Conservation (phyloP, 2,329 filamentous ascomycete species). For the Shiraia bambusicola region DNA sequence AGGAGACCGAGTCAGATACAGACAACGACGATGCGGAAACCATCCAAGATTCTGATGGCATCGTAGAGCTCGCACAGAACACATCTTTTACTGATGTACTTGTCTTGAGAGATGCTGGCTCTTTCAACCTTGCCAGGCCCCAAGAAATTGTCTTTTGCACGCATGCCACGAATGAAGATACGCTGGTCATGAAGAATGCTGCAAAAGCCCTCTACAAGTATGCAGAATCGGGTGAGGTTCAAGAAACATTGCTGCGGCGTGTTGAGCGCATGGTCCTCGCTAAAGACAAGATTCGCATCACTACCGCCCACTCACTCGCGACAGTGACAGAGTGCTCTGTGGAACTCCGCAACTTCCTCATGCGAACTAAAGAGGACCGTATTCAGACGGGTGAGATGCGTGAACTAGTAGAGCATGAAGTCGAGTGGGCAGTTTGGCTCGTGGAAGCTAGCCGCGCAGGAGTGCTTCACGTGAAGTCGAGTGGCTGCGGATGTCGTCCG, state of each 20-base stretch:
- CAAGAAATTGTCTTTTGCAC: slow-evolving; percentile 24
- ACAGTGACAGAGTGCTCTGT: slow-evolving; percentile 12
- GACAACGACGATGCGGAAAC: background rate
- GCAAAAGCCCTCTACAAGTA: slow-evolving; percentile 22
- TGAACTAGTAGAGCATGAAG: slow-evolving; percentile 27
- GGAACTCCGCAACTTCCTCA: slow-evolving; percentile 21
- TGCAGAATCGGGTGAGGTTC: slow-evolving; percentile 21
- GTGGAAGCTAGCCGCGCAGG: slow-evolving; percentile 23
- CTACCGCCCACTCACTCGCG: background rate
- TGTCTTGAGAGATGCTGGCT: slow-evolving; percentile 23
- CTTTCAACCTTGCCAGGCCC: slow-evolving; percentile 20
- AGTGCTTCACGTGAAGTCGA: slow-evolving; percentile 33
- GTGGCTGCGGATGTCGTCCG: slow-evolving; percentile 27
- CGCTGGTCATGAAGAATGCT: slow-evolving; percentile 14
- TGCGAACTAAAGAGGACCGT: slow-evolving; percentile 15
- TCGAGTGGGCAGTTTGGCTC: slow-evolving; percentile 35
- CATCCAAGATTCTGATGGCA: background rate
- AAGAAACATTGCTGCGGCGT: slow-evolving; percentile 13
- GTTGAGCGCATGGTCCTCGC: slow-evolving; percentile 27
- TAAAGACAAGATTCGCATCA: slow-evolving; percentile 3
- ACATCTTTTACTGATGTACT: slow-evolving; percentile 26
- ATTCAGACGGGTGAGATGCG: slow-evolving; percentile 26
- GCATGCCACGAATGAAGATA: slow-evolving; percentile 23
- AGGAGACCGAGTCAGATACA: slow-evolving; percentile 15
- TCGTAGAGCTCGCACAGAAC: background rate